Evolutionary conservation across 1,284 basidiomycete species (phyloP).

Genomic region (Coniferiporia sulphurascens): DNA sequence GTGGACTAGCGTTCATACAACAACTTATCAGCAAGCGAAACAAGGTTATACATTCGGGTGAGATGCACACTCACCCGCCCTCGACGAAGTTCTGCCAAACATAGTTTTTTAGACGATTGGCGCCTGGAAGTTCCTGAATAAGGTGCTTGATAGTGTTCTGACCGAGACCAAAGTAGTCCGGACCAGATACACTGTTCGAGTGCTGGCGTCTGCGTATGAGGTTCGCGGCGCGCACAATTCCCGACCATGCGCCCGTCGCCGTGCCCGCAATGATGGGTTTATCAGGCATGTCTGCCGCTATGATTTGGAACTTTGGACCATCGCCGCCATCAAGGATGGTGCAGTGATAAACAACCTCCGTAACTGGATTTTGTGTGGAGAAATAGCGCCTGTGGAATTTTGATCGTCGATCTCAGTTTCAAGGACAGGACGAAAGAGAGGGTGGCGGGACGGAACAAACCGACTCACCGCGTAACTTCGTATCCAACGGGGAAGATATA

Average conservation of each 20-base stretch:
- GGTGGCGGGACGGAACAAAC: neutral
- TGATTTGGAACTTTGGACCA: constrained; percentile 76
- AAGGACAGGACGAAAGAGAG: constrained; percentile 5
- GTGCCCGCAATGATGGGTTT: constrained; percentile 73
- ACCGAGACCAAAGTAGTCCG: constrained; percentile 78
- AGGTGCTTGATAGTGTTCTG: constrained; percentile 83
- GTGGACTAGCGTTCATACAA: constrained; percentile 38
- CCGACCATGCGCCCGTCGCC: constrained; percentile 78
- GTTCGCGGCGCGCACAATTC: constrained; percentile 74
- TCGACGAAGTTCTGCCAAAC: constrained; percentile 80
- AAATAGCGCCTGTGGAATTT: constrained; percentile 54
- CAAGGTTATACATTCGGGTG: constrained; percentile 13
- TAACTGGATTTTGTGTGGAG: constrained; percentile 60
- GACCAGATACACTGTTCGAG: constrained; percentile 78
- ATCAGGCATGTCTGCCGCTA: constrained; percentile 60
- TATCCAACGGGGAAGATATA: constrained; percentile 84
- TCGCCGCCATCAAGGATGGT: constrained; percentile 78
- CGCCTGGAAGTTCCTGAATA: constrained; percentile 71
- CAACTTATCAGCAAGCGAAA: neutral
- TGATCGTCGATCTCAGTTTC: constrained; percentile 17
- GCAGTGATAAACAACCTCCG: constrained; percentile 71
- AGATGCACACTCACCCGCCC: constrained; percentile 58
- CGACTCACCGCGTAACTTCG: constrained; percentile 65
- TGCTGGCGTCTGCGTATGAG: constrained; percentile 71
- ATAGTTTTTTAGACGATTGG: constrained; percentile 66